phyloP scores from a whole-genome alignment of 2,329 filamentous ascomycete species.

The Colletotrichum sp. region DNA sequence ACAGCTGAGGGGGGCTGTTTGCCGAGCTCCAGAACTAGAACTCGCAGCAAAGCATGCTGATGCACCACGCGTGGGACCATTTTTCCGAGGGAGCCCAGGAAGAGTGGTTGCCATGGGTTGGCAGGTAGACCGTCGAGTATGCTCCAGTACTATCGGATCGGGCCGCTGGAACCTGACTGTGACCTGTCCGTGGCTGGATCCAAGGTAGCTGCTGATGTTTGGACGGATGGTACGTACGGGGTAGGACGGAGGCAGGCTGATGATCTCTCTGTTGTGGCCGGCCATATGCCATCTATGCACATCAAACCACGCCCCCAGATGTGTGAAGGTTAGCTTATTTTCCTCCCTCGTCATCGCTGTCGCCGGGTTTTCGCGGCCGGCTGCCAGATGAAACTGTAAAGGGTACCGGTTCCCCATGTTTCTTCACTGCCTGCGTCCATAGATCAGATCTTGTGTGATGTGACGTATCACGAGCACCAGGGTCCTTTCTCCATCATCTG shows the following conservation, averaged over 20 bases:
- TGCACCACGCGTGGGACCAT: background rate
- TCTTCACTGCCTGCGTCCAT: slow-evolving; percentile 27
- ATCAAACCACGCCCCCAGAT: background rate
- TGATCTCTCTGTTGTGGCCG: background rate
- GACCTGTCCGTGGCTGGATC: background rate
- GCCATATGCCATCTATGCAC: background rate
- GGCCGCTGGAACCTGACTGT: slow-evolving; percentile 26
- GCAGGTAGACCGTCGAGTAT: slow-evolving; percentile 8
- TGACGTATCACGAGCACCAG: slow-evolving; percentile 46
- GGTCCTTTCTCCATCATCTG: slow-evolving; percentile 7
- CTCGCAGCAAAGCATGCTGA: background rate
- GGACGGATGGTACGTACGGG: background rate
- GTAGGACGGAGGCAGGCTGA: background rate
- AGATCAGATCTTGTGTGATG: slow-evolving; percentile 56
- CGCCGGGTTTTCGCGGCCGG: slow-evolving; percentile 26
- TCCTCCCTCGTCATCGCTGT: background rate
- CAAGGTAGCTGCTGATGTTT: background rate
- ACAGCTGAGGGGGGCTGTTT: slow-evolving; percentile 8
- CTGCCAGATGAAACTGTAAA: slow-evolving; percentile 26
- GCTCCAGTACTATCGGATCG: slow-evolving; percentile 29
- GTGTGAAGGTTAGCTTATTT: background rate
- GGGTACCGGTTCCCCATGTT: slow-evolving; percentile 33
- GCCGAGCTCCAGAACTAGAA: background rate
- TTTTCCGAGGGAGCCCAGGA: background rate
- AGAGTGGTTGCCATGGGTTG: background rate